Conservation (phyloP, 768 basidiomycete species). For the Russula compacta region DNA sequence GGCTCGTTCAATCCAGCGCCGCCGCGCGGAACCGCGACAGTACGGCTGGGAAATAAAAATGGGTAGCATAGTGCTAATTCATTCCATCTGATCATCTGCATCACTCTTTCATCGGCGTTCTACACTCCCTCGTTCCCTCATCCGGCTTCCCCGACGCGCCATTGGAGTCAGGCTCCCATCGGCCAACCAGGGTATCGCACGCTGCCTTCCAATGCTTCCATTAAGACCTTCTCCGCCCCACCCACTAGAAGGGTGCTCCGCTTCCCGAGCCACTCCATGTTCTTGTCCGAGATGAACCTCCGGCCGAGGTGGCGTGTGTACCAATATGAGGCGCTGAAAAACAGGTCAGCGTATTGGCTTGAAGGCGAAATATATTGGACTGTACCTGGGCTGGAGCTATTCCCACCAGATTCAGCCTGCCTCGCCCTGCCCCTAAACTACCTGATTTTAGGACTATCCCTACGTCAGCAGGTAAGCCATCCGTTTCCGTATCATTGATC, state of each 20-base stretch:
- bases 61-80: not conserved
- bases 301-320: constrained; percentile 56
- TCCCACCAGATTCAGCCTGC: constrained; percentile 52
- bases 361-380: not conserved
- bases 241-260: constrained; percentile 1
- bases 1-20: not conserved
- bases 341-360: not conserved
- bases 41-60: not conserved
- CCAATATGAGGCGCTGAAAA: constrained; percentile 49
- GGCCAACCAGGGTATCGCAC: not conserved
- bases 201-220: constrained; percentile 11
- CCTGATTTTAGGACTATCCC: constrained; percentile 16
- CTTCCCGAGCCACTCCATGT: not conserved
- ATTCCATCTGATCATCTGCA: not conserved
- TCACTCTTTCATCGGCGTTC: constrained; percentile 2
- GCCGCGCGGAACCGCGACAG: not conserved
- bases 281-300: constrained; percentile 15
- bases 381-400: constrained; percentile 68
- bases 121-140: constrained; percentile 8
- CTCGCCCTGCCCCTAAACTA: constrained; percentile 43
- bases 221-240: not conserved
- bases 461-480: constrained; percentile 22
- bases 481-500: constrained; percentile 25
- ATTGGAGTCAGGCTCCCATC: constrained; percentile 2
- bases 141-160: not conserved